Evolutionary conservation across 805 yeast species (phyloP), one percentile per base, ranked within the genome.

Genomic region (Hanseniaspora pseudoguilliermondii): DNA sequence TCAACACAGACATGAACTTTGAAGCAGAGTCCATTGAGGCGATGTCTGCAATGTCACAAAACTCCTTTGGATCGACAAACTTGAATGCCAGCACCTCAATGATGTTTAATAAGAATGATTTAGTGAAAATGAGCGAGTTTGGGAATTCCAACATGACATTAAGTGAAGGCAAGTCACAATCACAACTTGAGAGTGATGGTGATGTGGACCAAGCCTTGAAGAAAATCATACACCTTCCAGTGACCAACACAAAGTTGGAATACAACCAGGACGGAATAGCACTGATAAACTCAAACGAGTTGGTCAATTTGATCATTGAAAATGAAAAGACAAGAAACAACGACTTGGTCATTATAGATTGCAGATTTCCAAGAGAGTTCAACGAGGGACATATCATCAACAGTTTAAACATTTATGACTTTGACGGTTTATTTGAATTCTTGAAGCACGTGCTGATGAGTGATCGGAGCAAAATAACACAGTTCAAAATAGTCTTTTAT

Each of bases 331-430:
- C 16, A 15, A 41, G 41, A n/a, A 18, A 34, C 3, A 25, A 39
- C n/a, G 41, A 44, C 9, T 29, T 55, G 29, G 7, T 56, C 15
- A 72, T 93, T 18, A 73, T 93, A 10, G 98, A 93, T 70, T 89
- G 97, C 66, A 79, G 98, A 54, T 93, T 93, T 65, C 87, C 83
- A 62, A 91, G 91, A 71, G 98, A 93, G 69, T 93, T 73, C 67
- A 74, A 79, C 42, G 97, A 97, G 35, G 98, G 98, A 32, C 98
- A 93, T 68, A 87, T 93, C 48, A 78, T 75, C 48, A 83, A 84
- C 48, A 95, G 97, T 8, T 62, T 86, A 54, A 93, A 91, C 66
- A 74, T 89, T 39, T 83, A 84, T 61, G 78, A 77, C 55, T 84
- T 80, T 49, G 71, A 91, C 44, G 95, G 87, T 63, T 70, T 74